phyloP scores from a whole-genome alignment of 1,284 basidiomycete species.

The Pholiota adiposa region DNA sequence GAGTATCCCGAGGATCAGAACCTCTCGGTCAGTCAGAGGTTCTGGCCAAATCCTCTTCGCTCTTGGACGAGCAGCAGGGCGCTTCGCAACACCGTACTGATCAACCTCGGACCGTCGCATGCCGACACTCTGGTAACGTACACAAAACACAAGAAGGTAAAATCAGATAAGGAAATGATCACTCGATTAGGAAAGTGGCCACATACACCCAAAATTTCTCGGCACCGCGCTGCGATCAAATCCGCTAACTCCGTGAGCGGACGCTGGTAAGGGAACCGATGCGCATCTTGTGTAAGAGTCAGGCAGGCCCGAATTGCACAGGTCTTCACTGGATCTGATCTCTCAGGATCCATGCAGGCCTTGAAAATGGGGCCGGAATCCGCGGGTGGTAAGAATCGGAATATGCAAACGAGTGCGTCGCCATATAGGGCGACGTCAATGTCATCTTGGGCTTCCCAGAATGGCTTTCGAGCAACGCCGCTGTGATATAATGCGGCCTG shows the following conservation, averaged over 20 bases:
- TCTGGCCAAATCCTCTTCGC: constrained; percentile 58
- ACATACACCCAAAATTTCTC: constrained; percentile 59
- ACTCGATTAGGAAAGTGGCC: background rate
- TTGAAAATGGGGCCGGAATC: constrained; percentile 65
- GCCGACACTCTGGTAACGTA: constrained; percentile 55
- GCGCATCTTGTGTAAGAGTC: constrained; percentile 49
- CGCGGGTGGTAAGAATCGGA: constrained; percentile 67
- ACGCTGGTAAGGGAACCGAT: constrained; percentile 62
- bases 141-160: constrained; percentile 18
- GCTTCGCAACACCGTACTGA: constrained; percentile 55
- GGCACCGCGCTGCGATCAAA: constrained; percentile 51
- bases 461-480: constrained; percentile 57
- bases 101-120: constrained; percentile 61
- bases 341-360: constrained; percentile 72
- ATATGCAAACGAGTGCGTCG: constrained; percentile 74
- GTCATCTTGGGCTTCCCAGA: constrained; percentile 73
- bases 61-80: constrained; percentile 59
- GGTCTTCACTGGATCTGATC: constrained; percentile 81
- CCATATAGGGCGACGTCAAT: constrained; percentile 83
- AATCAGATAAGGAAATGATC: background rate
- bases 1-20: constrained; percentile 66
- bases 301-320: constrained; percentile 73
- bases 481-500: constrained; percentile 51
- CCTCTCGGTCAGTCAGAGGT: constrained; percentile 65
- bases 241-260: constrained; percentile 50